Evolutionary conservation across 2,329 filamentous ascomycete species (phyloP).

Genomic region (Cytospora piceicola): DNA sequence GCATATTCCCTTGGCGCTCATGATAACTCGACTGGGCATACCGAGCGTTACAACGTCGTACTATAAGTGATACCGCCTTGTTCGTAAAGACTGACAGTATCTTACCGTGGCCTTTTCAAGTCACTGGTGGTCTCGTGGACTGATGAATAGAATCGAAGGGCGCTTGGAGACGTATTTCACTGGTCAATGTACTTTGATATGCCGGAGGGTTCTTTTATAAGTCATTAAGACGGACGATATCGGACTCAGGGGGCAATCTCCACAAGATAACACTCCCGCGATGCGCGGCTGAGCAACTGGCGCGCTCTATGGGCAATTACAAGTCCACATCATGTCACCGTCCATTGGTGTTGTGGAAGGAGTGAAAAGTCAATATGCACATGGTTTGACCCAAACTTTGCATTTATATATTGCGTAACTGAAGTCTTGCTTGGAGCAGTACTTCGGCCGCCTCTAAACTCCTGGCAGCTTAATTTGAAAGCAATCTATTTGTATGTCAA

Average conservation of each 20-base stretch:
- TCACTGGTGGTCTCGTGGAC: neutral
- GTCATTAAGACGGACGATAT: constrained; percentile 31
- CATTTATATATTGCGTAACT: too few species aligned
- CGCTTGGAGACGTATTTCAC: neutral
- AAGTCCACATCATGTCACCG: constrained; percentile 22
- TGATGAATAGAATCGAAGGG: neutral
- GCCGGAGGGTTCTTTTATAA: constrained; percentile 1
- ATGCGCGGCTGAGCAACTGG: neutral
- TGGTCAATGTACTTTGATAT: neutral
- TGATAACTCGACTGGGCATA: neutral
- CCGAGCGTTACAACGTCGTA: neutral
- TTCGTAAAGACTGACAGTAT: neutral
- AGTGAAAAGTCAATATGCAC: neutral
- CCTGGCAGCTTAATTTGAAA: too few species aligned
- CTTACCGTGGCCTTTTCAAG: neutral
- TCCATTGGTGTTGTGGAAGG: constrained; percentile 2
- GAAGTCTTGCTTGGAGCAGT: too few species aligned
- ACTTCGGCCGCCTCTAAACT: too few species aligned
- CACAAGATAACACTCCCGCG: constrained; percentile 20
- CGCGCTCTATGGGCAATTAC: constrained; percentile 24
- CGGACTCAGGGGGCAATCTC: constrained; percentile 16
- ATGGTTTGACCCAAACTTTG: too few species aligned
- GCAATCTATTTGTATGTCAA: too few species aligned
- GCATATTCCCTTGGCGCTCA: neutral
- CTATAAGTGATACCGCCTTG: neutral